Percentiles rank a stretch among this genome's conserved stretches.
Evolutionary conservation across 176 grass and related monocot genomes (phyloP).

Genomic region (Paspalum notatum): DNA sequence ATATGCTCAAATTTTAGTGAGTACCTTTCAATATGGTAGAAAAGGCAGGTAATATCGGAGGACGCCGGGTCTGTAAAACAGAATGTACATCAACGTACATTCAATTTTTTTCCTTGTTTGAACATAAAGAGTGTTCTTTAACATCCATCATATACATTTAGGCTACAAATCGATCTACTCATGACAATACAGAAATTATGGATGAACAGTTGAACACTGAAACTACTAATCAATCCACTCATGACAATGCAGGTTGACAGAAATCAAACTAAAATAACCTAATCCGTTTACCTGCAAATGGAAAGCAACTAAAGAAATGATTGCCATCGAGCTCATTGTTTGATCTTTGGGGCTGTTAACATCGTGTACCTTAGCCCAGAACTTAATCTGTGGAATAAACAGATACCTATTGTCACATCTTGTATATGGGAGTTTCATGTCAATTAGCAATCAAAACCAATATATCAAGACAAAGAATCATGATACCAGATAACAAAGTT

Average conservation of each 20-base stretch:
- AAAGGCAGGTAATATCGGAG: slow-evolving; percentile 92
- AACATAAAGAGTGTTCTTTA: slow-evolving; percentile 15
- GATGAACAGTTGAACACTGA: neutral
- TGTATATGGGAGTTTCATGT: slow-evolving; percentile 7
- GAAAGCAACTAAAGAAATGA: slow-evolving; percentile 97
- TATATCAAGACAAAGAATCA: slow-evolving; percentile 32
- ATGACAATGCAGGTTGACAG: neutral
- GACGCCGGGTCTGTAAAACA: slow-evolving; percentile 72
- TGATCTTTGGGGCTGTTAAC: slow-evolving; percentile 84
- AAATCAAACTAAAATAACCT: slow-evolving; percentile 26
- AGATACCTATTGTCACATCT: slow-evolving; percentile 28
- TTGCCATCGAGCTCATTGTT: slow-evolving; percentile 95
- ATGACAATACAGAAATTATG: slow-evolving; percentile 22
- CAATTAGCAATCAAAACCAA: slow-evolving; percentile 23
- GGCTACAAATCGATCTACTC: neutral
- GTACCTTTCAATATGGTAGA: slow-evolving; percentile 86
- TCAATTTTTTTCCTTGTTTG: slow-evolving; percentile 23
- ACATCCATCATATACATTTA: slow-evolving; percentile 4
- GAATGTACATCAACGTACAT: slow-evolving; percentile 31
- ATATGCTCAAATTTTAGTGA: slow-evolving; percentile 5
- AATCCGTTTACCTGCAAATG: slow-evolving; percentile 85
- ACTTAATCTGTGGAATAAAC: slow-evolving; percentile 74
- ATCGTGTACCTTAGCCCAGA: slow-evolving; percentile 74
- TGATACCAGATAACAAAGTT: slow-evolving; percentile 92
- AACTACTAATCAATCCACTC: slow-evolving; percentile 21